Percentiles rank a stretch among this genome's conserved stretches.
Evolutionary conservation across 2,329 filamentous ascomycete species (phyloP).

Genomic region (Phialocephala subalpina): DNA sequence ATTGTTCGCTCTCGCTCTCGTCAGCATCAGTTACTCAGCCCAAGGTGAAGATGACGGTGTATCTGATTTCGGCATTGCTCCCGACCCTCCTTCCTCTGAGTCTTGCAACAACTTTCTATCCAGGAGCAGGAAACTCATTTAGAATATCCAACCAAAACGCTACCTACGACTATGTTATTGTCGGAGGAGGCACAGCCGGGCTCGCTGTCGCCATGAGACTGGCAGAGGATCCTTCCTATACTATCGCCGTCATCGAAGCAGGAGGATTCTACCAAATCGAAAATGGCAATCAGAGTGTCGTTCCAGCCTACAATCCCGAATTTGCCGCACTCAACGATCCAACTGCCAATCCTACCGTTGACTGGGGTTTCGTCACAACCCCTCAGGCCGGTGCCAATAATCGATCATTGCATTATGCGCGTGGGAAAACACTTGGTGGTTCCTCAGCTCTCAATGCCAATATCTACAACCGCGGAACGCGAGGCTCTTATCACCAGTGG

Average conservation of each 20-base stretch:
- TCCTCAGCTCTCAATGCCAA: conserved; percentile 2
- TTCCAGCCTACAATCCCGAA: too few species aligned
- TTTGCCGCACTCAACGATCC: too few species aligned
- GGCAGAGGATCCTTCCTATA: background rate
- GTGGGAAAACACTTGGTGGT: conserved; percentile 48
- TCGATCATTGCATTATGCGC: conserved; percentile 35
- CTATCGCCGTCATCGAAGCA: too few species aligned
- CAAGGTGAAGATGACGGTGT: too few species aligned
- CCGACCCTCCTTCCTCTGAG: too few species aligned
- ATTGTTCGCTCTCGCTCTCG: too few species aligned
- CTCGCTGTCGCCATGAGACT: background rate
- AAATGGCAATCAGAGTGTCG: too few species aligned
- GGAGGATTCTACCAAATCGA: too few species aligned
- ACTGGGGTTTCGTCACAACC: conserved; percentile 28
- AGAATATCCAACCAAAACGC: background rate
- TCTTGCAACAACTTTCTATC: too few species aligned
- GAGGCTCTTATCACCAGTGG: conserved; percentile 50
- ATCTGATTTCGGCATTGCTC: too few species aligned
- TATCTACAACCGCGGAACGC: conserved; percentile 13
- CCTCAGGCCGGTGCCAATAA: conserved; percentile 30
- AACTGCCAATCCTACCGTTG: conserved; percentile 13
- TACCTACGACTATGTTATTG: background rate
- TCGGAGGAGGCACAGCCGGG: background rate
- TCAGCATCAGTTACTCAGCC: too few species aligned
- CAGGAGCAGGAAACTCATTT: too few species aligned